Percentiles rank a stretch among this genome's conserved stretches.
Evolutionary conservation across 2,329 filamentous ascomycete species (phyloP).

Genomic region (Aspergillus sp.): DNA sequence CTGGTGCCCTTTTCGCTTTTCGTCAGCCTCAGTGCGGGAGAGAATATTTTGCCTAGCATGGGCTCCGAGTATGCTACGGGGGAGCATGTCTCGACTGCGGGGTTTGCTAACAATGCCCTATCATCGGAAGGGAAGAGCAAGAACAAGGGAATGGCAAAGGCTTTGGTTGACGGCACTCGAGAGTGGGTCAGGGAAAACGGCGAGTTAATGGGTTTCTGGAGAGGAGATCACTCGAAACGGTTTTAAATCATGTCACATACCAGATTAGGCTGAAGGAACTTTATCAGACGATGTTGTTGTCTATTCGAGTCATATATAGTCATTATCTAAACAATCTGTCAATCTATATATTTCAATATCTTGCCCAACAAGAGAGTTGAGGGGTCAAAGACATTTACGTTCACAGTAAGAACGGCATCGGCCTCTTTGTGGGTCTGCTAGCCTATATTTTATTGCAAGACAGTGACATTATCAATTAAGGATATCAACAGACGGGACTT

Average conservation of each 20-base stretch:
- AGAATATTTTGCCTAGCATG: slow-evolving; percentile 93
- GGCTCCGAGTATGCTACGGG: slow-evolving; percentile 71
- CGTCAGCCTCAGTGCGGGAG: slow-evolving; percentile 87
- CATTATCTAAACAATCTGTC: neutral
- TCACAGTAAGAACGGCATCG: too few species aligned
- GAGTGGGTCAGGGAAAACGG: slow-evolving; percentile 64
- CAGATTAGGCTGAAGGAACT: neutral
- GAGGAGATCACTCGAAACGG: slow-evolving; percentile 55
- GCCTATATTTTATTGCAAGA: too few species aligned
- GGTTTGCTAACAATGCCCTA: slow-evolving; percentile 25
- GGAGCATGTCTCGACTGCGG: slow-evolving; percentile 31
- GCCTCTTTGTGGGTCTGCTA: too few species aligned
- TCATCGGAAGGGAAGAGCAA: slow-evolving; percentile 42
- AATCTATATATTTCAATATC: neutral
- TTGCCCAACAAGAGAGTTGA: too few species aligned
- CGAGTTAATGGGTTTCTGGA: slow-evolving; percentile 63
- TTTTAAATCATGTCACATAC: slow-evolving; percentile 27
- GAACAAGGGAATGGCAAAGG: slow-evolving; percentile 63
- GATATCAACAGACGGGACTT: neutral
- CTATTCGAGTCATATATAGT: neutral
- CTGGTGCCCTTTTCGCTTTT: slow-evolving; percentile 93
- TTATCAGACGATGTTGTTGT: neutral
- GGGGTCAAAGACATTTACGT: too few species aligned
- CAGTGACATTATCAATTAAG: neutral
- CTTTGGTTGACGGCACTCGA: slow-evolving; percentile 57